Conservation (phyloP, 2,329 filamentous ascomycete species). For the Fusarium devonianum region DNA sequence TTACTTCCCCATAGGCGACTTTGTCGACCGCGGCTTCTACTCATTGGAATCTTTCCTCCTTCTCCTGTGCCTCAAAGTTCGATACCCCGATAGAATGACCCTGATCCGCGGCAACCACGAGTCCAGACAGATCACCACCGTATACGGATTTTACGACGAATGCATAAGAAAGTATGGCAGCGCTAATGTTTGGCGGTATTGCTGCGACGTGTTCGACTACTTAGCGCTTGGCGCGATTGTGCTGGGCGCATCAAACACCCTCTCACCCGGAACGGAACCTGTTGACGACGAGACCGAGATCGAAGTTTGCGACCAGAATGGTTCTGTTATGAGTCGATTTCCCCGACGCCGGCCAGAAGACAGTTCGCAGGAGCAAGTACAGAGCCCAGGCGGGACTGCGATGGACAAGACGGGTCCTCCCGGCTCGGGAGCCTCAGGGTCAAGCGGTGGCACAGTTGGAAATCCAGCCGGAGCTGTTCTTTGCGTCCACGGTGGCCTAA, state of each 20-base stretch:
- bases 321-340: conserved; percentile 78
- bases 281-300: conserved; percentile 83
- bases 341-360: conserved; percentile 55
- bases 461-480: conserved; percentile 84
- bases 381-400: conserved; percentile 41
- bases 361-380: conserved; percentile 36
- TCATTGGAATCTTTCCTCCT: conserved; percentile 96
- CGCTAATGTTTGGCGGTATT: conserved; percentile 96
- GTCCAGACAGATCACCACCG: conserved; percentile 94
- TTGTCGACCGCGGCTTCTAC: conserved; percentile 98
- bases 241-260: conserved; percentile 78
- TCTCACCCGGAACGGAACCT: conserved; percentile 59
- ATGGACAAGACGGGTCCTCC: conserved; percentile 68
- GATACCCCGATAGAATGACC: conserved; percentile 96
- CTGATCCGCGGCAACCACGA: conserved; percentile 96
- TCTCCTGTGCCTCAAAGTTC: conserved; percentile 93
- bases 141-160: conserved; percentile 98
- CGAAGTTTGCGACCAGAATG: conserved; percentile 87
- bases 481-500: conserved; percentile 94
- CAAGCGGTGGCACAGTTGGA: conserved; percentile 68
- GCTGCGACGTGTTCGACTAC: conserved; percentile 98
- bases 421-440: conserved; percentile 79
- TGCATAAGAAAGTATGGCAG: conserved; percentile 95
- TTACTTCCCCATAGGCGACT: conserved; percentile 74
- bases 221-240: conserved; percentile 89